Evolutionary conservation across 1,284 basidiomycete genomes (phyloP).

Genomic region (Boletus austroedulis): DNA sequence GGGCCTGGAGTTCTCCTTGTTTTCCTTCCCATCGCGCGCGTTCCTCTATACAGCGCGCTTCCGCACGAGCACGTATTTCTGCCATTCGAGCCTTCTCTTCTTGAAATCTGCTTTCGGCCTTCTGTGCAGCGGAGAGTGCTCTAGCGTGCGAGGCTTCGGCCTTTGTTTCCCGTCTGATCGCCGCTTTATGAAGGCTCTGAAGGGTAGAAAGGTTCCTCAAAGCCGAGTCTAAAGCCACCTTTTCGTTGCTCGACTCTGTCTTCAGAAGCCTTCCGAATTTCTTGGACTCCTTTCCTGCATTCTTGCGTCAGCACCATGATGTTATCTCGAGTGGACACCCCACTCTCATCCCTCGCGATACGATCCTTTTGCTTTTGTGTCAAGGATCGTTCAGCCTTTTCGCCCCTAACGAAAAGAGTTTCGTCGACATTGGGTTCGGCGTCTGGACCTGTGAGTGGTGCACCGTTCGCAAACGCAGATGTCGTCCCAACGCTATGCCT

Average conservation of each 20-base stretch:
- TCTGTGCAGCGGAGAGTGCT: constrained; percentile 28
- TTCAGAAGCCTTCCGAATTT: constrained; percentile 29
- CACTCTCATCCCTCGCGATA: constrained; percentile 29
- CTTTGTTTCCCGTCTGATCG: constrained; percentile 31
- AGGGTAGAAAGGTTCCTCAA: constrained; percentile 27
- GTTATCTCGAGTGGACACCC: constrained; percentile 1
- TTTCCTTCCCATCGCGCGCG: constrained; percentile 36
- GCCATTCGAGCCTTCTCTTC: constrained; percentile 26
- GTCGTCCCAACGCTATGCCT: constrained; percentile 12
- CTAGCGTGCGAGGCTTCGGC: constrained; percentile 25
- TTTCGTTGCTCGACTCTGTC: constrained; percentile 29
- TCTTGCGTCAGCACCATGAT: not conserved
- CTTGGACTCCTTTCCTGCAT: constrained; percentile 24
- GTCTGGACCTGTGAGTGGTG: constrained; percentile 20
- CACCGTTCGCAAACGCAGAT: constrained; percentile 29
- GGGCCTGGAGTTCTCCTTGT: constrained; percentile 27
- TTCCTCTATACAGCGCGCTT: constrained; percentile 29
- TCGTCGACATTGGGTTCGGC: constrained; percentile 27
- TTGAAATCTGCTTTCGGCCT: constrained; percentile 29
- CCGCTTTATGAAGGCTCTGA: constrained; percentile 32
- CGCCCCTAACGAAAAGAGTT: constrained; percentile 17
- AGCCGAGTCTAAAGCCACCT: constrained; percentile 30
- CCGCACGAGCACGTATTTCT: constrained; percentile 29
- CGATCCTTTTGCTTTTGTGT: constrained; percentile 30
- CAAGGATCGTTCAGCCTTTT: constrained; percentile 27